A percentile compares a stretch with the other conserved stretches of the same genome.
phyloP scores from a whole-genome alignment of 2,329 filamentous ascomycete species.

The Cercospora zeina region DNA sequence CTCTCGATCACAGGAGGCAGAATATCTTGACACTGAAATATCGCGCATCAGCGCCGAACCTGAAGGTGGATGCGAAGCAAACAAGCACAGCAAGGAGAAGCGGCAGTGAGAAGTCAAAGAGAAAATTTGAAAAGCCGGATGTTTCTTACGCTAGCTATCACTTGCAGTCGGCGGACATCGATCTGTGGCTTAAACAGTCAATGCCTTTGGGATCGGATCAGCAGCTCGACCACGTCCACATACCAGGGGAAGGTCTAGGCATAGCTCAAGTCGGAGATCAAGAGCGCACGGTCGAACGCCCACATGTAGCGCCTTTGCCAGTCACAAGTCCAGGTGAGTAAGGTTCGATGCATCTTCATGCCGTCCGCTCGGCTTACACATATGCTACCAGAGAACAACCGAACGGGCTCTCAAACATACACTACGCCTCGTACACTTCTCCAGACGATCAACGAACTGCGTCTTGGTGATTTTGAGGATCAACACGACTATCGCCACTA shows the following conservation, averaged over 20 bases:
- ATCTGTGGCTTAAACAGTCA: constrained; percentile 13
- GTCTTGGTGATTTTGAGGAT: not conserved
- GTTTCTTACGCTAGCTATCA: constrained; percentile 3
- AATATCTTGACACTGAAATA: constrained; percentile 13
- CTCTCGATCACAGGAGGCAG: constrained; percentile 12
- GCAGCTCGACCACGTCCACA: not conserved
- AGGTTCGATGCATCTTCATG: not conserved
- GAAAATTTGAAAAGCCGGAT: not conserved
- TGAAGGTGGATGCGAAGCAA: constrained; percentile 1
- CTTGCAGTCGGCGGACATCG: constrained; percentile 11
- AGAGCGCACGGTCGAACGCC: not conserved
- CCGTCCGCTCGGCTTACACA: not conserved
- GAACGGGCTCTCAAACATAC: not conserved
- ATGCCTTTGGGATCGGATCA: constrained; percentile 10
- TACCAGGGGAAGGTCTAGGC: not conserved
- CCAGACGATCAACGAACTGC: not conserved
- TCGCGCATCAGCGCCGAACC: constrained; percentile 7
- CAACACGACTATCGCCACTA: not conserved
- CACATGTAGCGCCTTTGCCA: not conserved
- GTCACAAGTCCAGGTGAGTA: not conserved
- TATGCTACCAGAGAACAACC: not conserved
- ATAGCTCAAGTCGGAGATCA: not conserved
- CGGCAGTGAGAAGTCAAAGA: not conserved
- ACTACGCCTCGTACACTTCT: not conserved
- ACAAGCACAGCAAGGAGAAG: not conserved